phyloP scores from a whole-genome alignment of 176 grass and related monocot species.

The Areca catechu region DNA sequence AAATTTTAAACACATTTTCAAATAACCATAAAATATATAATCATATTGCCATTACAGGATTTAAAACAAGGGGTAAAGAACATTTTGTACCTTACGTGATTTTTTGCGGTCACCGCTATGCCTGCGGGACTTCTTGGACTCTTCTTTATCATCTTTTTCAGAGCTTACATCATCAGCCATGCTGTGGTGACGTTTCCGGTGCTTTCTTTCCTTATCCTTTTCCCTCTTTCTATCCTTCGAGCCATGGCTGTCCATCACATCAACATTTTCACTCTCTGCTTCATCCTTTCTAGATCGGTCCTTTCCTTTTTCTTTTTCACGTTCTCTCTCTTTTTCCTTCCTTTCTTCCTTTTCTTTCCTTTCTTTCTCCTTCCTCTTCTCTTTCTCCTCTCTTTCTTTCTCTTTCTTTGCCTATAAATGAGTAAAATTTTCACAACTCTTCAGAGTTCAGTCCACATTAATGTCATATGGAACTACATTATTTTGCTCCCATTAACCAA shows the following conservation, averaged over 20 bases:
- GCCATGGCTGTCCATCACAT: conserved; percentile 37
- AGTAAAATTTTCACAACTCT: not conserved
- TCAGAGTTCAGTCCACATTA: not conserved
- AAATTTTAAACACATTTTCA: conserved; percentile 6
- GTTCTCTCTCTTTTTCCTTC: conserved; percentile 57
- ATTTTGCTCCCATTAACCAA: too few relatives aligned
- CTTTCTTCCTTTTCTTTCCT: conserved; percentile 70
- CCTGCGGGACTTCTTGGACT: conserved; percentile 66
- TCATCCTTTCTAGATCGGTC: conserved; percentile 62
- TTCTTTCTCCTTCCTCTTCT: conserved; percentile 46
- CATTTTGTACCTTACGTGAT: conserved; percentile 69
- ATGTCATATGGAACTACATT: too few relatives aligned
- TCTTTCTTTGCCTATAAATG: conserved; percentile 53
- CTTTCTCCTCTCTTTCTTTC: conserved; percentile 36
- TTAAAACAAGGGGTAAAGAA: conserved; percentile 12
- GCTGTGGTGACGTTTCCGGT: conserved; percentile 77
- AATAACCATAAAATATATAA: too few relatives aligned
- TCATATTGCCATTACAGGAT: not conserved
- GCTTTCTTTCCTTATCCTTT: conserved; percentile 94
- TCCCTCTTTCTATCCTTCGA: conserved; percentile 79
- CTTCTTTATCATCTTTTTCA: conserved; percentile 73
- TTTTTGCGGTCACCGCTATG: conserved; percentile 82
- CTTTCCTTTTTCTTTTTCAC: conserved; percentile 76
- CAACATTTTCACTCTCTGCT: conserved; percentile 53
- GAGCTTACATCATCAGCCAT: conserved; percentile 52